Evolutionary conservation across 1,139 yeast genomes (phyloP).

Genomic region (Nadsonia commutata): DNA sequence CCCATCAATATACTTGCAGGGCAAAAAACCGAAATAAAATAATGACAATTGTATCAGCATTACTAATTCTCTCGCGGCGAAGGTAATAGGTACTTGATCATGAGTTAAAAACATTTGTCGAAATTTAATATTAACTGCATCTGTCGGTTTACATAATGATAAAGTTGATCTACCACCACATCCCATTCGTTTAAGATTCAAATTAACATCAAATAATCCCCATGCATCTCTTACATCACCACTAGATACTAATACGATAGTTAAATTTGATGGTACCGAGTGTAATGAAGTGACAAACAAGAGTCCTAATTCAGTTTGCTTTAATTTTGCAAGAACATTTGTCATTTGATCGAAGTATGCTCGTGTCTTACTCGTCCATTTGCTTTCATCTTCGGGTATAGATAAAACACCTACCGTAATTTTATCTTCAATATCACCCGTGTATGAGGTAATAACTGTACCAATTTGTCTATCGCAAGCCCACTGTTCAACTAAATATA

Average conservation of each 20-base stretch:
- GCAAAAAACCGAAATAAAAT: constrained; percentile 61
- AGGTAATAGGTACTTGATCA: constrained; percentile 37
- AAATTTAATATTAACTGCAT: constrained; percentile 72
- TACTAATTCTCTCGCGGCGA: constrained; percentile 64
- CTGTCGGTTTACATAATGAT: constrained; percentile 51
- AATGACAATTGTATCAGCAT: constrained; percentile 60
- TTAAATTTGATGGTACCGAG: constrained; percentile 61
- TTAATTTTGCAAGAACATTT: constrained; percentile 43
- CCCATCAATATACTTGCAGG: constrained; percentile 67
- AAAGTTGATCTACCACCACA: constrained; percentile 81
- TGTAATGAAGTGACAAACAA: constrained; percentile 73
- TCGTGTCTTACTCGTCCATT: constrained; percentile 44
- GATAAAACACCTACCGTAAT: constrained; percentile 49
- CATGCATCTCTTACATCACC: constrained; percentile 39
- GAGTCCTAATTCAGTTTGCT: constrained; percentile 37
- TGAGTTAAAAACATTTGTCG: constrained; percentile 55
- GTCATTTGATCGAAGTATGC: constrained; percentile 53
- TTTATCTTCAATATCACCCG: constrained; percentile 59
- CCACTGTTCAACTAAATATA: constrained; percentile 92
- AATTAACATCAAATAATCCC: constrained; percentile 51
- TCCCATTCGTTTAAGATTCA: constrained; percentile 57
- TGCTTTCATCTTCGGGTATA: constrained; percentile 36
- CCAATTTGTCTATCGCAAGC: constrained; percentile 55
- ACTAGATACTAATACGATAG: constrained; percentile 51
- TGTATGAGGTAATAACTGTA: constrained; percentile 60